Evolutionary conservation across 139 green algal species (phyloP).

Genomic region (Chlamydomonas sp.): DNA sequence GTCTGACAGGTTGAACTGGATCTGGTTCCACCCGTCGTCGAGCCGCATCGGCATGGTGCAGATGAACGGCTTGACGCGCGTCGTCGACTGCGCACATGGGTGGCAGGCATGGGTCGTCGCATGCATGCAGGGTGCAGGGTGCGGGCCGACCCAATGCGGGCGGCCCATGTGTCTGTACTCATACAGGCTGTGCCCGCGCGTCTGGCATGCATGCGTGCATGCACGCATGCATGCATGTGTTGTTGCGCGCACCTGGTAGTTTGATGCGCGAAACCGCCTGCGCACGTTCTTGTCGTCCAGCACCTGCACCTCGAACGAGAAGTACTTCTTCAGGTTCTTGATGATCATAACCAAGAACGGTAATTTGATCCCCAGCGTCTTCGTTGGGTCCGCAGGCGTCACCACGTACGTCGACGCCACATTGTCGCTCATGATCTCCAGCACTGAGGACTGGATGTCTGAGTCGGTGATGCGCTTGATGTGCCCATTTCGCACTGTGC

Average conservation of each 20-base stretch:
- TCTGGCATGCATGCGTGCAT: background rate
- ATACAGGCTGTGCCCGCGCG: background rate
- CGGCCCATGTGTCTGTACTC: background rate
- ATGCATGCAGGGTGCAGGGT: no score
- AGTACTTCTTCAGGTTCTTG: constrained; percentile 97
- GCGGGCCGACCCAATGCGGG: no score
- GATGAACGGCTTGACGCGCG: constrained; percentile 90
- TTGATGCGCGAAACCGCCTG: constrained; percentile 89
- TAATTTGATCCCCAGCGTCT: constrained; percentile 94
- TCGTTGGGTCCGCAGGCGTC: constrained; percentile 66
- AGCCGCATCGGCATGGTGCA: constrained; percentile 94
- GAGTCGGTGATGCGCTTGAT: constrained; percentile 92
- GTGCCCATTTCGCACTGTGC: constrained; percentile 82
- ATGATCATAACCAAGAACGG: constrained; percentile 88
- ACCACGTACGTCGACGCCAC: constrained; percentile 87
- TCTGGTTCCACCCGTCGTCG: constrained; percentile 92
- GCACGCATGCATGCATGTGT: background rate
- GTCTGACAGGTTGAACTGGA: constrained; percentile 92
- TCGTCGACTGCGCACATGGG: constrained; percentile 48
- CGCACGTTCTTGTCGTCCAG: constrained; percentile 97
- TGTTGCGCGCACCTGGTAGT: constrained; percentile 78
- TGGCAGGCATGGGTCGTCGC: no score
- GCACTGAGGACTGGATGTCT: constrained; percentile 88
- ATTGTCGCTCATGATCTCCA: constrained; percentile 89
- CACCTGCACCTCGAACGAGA: constrained; percentile 94